Conservation (phyloP, 2,329 filamentous ascomycete species). For the Colletotrichum magnum region DNA sequence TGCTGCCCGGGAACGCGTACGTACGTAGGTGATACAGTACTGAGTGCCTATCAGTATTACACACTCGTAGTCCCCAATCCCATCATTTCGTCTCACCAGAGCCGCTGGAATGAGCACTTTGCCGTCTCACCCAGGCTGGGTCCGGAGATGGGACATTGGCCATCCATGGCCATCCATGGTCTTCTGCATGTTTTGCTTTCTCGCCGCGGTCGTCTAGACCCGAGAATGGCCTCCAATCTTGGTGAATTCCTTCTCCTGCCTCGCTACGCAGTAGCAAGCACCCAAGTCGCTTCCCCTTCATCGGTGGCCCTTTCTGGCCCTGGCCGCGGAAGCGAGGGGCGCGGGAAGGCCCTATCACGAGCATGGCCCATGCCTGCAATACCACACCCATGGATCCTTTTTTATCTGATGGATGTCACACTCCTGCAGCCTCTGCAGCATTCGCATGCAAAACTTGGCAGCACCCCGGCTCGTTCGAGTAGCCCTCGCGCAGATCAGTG, state of each 20-base stretch:
- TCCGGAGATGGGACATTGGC: conserved; percentile 5
- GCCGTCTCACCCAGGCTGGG: neutral
- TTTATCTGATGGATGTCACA: conserved; percentile 24
- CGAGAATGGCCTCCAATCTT: conserved; percentile 22
- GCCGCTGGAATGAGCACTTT: neutral
- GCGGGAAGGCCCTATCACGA: conserved; percentile 19
- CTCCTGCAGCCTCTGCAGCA: conserved; percentile 17
- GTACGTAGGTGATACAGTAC: too few relatives aligned
- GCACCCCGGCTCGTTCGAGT: conserved; percentile 26
- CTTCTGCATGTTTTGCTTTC: neutral
- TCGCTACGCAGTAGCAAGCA: too few relatives aligned
- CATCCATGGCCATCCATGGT: conserved; percentile 17
- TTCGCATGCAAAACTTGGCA: conserved; percentile 38
- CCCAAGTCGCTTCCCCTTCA: conserved; percentile 5
- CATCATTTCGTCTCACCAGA: neutral
- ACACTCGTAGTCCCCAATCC: neutral
- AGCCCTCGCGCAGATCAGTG: conserved; percentile 37
- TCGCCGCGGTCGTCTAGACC: too few relatives aligned
- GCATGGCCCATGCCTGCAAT: conserved; percentile 14
- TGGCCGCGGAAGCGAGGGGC: conserved; percentile 18
- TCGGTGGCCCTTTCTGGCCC: conserved; percentile 17
- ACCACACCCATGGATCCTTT: conserved; percentile 20
- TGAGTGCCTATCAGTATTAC: neutral
- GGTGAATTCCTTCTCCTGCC: conserved; percentile 3
- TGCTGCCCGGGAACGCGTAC: conserved; percentile 6